Evolutionary conservation across 148 eudicot genomes (phyloP).

Genomic region (Polygonum aviculare): DNA sequence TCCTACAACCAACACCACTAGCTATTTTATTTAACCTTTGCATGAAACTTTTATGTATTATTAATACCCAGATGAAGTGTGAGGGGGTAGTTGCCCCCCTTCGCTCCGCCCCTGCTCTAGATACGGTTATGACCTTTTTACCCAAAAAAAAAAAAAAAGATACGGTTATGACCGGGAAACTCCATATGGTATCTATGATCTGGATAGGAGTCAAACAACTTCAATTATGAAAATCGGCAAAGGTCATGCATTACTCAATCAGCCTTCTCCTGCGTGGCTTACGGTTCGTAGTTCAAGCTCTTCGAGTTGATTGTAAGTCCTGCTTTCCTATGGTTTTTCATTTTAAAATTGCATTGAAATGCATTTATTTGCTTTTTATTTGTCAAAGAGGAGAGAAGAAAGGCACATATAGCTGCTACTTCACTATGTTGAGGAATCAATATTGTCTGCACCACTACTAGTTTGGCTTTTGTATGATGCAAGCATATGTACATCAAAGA

Average conservation of each 20-base stretch:
- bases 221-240: background rate
- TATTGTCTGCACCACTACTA: too few species aligned
- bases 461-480: too few species aligned
- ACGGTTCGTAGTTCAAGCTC: background rate
- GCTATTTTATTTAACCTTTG: too few species aligned
- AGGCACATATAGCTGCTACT: background rate
- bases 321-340: background rate
- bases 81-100: too few species aligned
- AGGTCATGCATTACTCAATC: slow-evolving; percentile 8
- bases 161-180: background rate
- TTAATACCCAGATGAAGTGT: too few species aligned
- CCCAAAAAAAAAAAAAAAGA: too few species aligned
- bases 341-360: background rate
- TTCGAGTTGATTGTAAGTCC: background rate
- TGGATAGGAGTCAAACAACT: slow-evolving; percentile 1
- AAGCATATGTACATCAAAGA: too few species aligned
- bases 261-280: slow-evolving; percentile 18
- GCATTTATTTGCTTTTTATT: background rate
- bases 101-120: too few species aligned
- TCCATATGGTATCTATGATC: slow-evolving; percentile 5
- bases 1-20: too few species aligned
- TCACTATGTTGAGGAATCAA: background rate
- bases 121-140: too few species aligned
- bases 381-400: too few species aligned
- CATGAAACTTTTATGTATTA: too few species aligned